These are phyloP conservation scores for Keqinozyma sinolaborantium DNA, from an alignment of 1,139 yeast species.

Conservation along the genomic window DNA sequence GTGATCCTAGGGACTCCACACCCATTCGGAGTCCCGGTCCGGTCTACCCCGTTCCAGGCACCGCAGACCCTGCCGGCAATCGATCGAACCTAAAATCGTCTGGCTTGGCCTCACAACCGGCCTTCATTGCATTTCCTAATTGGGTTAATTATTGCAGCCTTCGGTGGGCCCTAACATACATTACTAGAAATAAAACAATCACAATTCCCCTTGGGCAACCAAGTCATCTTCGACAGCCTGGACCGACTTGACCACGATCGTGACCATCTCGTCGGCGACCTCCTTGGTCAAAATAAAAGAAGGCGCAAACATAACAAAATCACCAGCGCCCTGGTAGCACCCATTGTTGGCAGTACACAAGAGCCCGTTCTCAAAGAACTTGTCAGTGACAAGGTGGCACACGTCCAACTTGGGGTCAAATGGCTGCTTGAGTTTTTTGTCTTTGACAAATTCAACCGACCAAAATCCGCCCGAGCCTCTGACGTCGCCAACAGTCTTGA, in stretches of 20 bases:
- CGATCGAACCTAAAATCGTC: too few species aligned
- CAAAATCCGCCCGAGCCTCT: slow-evolving; percentile 64
- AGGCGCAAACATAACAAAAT: slow-evolving; percentile 50
- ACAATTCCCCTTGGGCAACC: slow-evolving; percentile 4
- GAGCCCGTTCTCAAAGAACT: slow-evolving; percentile 40
- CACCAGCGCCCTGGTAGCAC: slow-evolving; percentile 34
- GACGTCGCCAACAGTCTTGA: slow-evolving; percentile 49
- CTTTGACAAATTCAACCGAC: slow-evolving; percentile 54
- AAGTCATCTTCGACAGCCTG: slow-evolving; percentile 9
- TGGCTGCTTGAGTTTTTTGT: slow-evolving; percentile 45
- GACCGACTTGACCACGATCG: slow-evolving; percentile 6
- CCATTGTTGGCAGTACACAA: slow-evolving; percentile 43
- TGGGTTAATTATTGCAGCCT: background rate
- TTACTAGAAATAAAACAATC: too few species aligned
- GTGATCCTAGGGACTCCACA: too few species aligned
- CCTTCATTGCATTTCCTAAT: too few species aligned
- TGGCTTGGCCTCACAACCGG: too few species aligned
- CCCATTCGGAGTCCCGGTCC: too few species aligned
- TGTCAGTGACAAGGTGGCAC: slow-evolving; percentile 29
- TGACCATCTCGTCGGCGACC: slow-evolving; percentile 42
- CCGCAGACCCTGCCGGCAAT: too few species aligned
- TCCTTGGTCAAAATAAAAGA: slow-evolving; percentile 43
- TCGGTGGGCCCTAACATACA: background rate
- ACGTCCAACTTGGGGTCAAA: slow-evolving; percentile 31
- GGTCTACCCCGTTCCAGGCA: too few species aligned